Evolutionary conservation across 139 green algal genomes (phyloP), one percentile per base, ranked within the genome.

Genomic region (Nannochloris sp.): DNA sequence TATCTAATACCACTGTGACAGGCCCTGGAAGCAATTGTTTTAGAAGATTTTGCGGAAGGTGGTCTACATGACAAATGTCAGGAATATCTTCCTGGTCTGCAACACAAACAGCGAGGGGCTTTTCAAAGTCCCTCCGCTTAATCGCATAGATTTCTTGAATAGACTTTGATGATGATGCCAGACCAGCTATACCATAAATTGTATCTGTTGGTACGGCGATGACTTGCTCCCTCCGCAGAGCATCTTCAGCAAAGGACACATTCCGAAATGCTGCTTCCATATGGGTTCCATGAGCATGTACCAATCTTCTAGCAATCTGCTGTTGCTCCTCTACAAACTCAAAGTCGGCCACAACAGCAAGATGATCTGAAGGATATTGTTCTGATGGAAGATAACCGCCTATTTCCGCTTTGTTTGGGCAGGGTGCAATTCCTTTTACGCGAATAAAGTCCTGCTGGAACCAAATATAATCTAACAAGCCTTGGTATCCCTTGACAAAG

Each of bases 391-490:
- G 75, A 73, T 82, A 92, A 50, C 70, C 65, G 10, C 62, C 72
- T 17, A 93, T 63, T 48, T 84, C 63, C 30, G 72, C 44, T 40
- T 72, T 56, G 2, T 31, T 57, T 5, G 87, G 88, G 20, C 84
- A 59, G 6, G 79, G 78, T 17, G 85, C 62, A 16, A 61, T 53
- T 14, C 51, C 37, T 1, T 60, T 46, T 30, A 89, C 77, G 8
- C 46, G 43, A 40, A 79, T 31, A 33, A 36, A 56, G 2, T 37
- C 33, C 0, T 65, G 71, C 43, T 83, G 58, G 36, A 71, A 80
- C 62, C 80, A 93, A 3, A 90, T 61, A 50, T 93, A 94, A 72
- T 95, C 88, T 57, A 95, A 75, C 45, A 89, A 70, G 1, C 81
- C 88, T 61, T 84, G 77, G 66, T 95, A 96, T 5, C 84, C 85